phyloP scores from a whole-genome alignment of 2,329 filamentous ascomycete species.

The Tympanopsis confertula region DNA sequence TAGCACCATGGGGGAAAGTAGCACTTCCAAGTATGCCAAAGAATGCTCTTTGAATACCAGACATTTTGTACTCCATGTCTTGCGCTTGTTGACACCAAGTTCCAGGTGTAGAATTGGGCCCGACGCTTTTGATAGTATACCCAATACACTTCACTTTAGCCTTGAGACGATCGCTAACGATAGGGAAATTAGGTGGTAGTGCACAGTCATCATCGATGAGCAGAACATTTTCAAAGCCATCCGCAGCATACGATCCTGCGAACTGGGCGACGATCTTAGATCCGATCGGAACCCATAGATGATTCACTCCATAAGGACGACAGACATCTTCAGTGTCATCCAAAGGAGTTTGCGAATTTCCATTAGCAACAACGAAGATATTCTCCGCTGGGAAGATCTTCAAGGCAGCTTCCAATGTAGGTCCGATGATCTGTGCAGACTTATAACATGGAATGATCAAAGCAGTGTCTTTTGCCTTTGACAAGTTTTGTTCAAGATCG shows the following conservation, averaged over 20 bases:
- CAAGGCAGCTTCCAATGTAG: conserved; percentile 28
- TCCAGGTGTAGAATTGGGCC: conserved; percentile 18
- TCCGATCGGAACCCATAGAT: conserved; percentile 33
- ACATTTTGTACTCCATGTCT: conserved; percentile 39
- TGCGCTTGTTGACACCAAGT: conserved; percentile 31
- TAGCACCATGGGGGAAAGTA: conserved; percentile 37
- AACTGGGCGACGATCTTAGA: conserved; percentile 37
- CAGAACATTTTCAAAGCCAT: conserved; percentile 29
- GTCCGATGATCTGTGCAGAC: conserved; percentile 25
- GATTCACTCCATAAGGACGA: conserved; percentile 27
- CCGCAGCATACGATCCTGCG: conserved; percentile 31
- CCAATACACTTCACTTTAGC: conserved; percentile 29
- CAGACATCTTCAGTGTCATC: conserved; percentile 34
- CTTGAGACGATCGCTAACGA: conserved; percentile 28
- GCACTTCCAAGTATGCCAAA: conserved; percentile 30
- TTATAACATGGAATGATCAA: conserved; percentile 36
- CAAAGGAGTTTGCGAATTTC: conserved; percentile 29
- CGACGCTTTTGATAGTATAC: conserved; percentile 34
- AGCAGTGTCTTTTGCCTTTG: conserved; percentile 19
- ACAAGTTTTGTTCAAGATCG: not conserved
- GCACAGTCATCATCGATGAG: conserved; percentile 37
- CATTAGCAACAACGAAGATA: conserved; percentile 35
- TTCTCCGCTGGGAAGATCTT: conserved; percentile 30
- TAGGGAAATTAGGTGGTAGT: conserved; percentile 31
- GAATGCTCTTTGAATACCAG: conserved; percentile 29